Conservation (phyloP, 805 yeast species). For the Myxozyma mucilagina region DNA sequence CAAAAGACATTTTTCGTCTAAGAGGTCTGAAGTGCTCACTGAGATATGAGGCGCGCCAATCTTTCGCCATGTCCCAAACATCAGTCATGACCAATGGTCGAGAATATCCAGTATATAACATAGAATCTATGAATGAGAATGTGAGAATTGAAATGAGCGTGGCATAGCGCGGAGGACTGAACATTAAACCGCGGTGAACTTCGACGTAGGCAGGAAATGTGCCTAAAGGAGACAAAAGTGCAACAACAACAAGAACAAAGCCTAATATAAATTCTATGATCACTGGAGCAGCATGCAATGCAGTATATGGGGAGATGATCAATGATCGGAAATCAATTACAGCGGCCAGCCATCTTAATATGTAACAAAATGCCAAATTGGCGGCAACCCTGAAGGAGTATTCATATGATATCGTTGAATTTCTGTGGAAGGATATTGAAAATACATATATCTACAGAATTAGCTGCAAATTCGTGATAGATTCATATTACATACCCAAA, state of each 20-base stretch:
- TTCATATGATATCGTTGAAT: slow-evolving; percentile 1
- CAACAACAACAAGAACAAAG: slow-evolving; percentile 47
- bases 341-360: neutral
- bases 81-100: slow-evolving; percentile 57
- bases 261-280: slow-evolving; percentile 45
- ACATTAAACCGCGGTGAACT: slow-evolving; percentile 47
- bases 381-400: slow-evolving; percentile 7
- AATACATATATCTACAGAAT: neutral
- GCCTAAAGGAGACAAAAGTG: slow-evolving; percentile 15
- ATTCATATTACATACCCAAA: neutral
- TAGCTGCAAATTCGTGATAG: neutral
- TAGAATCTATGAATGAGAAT: slow-evolving; percentile 72
- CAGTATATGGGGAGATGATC: neutral
- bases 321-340: neutral
- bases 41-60: neutral
- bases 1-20: neutral
- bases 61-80: slow-evolving; percentile 71
- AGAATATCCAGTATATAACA: slow-evolving; percentile 66
- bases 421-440: neutral
- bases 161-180: slow-evolving; percentile 75
- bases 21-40: neutral
- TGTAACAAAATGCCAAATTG: slow-evolving; percentile 1
- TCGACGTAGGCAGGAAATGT: slow-evolving; percentile 34
- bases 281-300: slow-evolving; percentile 2
- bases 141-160: slow-evolving; percentile 61